phyloP scores from a whole-genome alignment of 441 rosid species.

The Gossypium laxum region DNA sequence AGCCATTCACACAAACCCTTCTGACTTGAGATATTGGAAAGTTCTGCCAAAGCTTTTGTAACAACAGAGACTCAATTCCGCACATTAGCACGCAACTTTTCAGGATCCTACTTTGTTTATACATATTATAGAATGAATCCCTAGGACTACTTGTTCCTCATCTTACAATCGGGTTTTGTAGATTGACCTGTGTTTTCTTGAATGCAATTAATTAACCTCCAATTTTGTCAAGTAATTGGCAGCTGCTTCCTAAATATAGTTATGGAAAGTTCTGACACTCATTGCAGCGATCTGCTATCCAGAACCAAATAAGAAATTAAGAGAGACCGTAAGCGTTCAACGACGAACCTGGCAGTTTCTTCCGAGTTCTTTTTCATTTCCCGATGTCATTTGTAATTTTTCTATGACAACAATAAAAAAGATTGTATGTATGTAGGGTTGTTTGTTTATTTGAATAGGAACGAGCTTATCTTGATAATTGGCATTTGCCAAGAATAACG shows the following conservation, averaged over 20 bases:
- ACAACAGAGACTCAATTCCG: background rate
- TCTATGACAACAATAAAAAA: no score
- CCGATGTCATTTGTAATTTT: no score
- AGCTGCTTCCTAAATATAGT: background rate
- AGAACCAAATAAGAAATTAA: no score
- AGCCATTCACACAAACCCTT: constrained; percentile 81
- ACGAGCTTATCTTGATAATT: background rate
- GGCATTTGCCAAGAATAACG: background rate
- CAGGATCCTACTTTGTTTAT: background rate
- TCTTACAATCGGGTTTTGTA: background rate
- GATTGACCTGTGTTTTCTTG: constrained; percentile 1
- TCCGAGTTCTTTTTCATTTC: no score
- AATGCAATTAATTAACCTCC: background rate
- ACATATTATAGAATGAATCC: background rate
- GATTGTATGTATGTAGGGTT: no score
- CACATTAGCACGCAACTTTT: background rate
- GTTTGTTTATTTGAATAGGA: no score
- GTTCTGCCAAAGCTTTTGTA: constrained; percentile 40
- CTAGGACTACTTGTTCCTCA: background rate
- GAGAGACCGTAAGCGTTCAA: no score
- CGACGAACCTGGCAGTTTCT: no score
- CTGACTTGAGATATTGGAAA: constrained; percentile 70
- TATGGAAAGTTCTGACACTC: no score
- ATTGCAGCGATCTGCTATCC: no score
- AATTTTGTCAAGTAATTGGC: background rate